Base-by-base conservation (phyloP, 1,139 yeast species). In the Pichia sp. region DNA sequence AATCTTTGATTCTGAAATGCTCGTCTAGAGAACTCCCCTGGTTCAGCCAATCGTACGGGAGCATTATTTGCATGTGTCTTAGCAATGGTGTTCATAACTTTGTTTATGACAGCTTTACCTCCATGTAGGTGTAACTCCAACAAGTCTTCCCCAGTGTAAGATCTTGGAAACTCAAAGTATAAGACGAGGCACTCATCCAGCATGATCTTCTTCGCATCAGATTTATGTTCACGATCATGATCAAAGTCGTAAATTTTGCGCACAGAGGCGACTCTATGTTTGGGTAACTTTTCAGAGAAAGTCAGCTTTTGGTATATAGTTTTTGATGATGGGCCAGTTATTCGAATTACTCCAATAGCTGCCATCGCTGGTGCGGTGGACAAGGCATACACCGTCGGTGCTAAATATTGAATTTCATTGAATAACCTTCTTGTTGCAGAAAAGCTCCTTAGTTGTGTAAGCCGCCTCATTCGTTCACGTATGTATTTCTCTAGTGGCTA, bases 41-140 rank as follows among this genome's bases (percentile, higher is more conserved):
- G 77, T 51, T 83, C 91, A 0, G 99, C 98, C 54, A 81, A 78
- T 37, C 97, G 57, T 8, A 88, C 74, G 11, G 69, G 62, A 2
- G 58, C 48, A 0, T 64, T 66, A 1, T 60, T 48, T 8, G 51
- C 48, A 48, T 79, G 83, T 11, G 78, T 50, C 1, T 48, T 41
- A 37, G 62, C 64, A n/a, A 91, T 77, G 0, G 94, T 76, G 13
- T 63, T 63, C 30, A 88, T 51, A 0, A 88, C 83, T 0, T 87
- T 70, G 36, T 69, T 67, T 1, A 85, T 72, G 1, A 91, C 86
- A 0, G 97, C 96, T 11, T 72, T 75, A 7, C 98, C 96, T 3
- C 99, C 99, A 57, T 91, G 99, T 2, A 85, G 59, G 53, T 91
- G 97, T 15, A 91, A 57, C 51, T 91, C 99, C 12, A 88, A 62